Evolutionary conservation across 306 rosid genomes (phyloP), one percentile per base, ranked within the genome.

Genomic region (Dryas alaskensis): DNA sequence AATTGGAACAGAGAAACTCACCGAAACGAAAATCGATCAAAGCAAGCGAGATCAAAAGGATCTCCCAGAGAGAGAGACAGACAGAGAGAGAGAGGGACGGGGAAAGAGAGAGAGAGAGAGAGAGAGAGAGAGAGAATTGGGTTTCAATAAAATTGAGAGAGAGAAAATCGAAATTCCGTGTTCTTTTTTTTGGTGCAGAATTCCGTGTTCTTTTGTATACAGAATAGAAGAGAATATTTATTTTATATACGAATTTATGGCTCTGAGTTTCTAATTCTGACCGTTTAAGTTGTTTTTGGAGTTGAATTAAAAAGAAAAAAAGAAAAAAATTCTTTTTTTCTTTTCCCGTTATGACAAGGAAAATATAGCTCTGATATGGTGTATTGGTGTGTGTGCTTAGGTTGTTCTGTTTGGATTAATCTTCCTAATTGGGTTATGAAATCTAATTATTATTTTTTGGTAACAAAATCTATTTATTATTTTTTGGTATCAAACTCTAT

Each of bases 41-140:
- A 73, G 76, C 70, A 65, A 19, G 53, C 73, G 59, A 72, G 73
- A 81, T 74, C 68, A 70, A 82, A 67, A 83, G 73, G 88, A 83
- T 80, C 83, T 60, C 52, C 68, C 62, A 46, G 4, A 54, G 54
- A 68, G 51, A 73, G 39, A 61, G 78, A 19, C 19, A 19, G 19
- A 19, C 19, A 80, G 83, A 82, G 81, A 83, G 81, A 73, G 62
- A 53, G 40, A 69, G 22, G 14, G 43, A 70, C 45, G 67, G 49
- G 59, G 11, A 63, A 65, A 77, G 45, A 45, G 43, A 60, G 78
- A 73, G 78, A 79, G 78, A 50, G 62, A 69, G 78, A 79, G 78
- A 50, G 62, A 69, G 19, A 78, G 80, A 67, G 80, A 80, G 75
- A 81, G 57, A 79, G 2, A 75, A 77, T 49, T 71, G 69, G 60